Conservation (phyloP, 164 flowering plant genomes). For the Vitis labrusca region DNA sequence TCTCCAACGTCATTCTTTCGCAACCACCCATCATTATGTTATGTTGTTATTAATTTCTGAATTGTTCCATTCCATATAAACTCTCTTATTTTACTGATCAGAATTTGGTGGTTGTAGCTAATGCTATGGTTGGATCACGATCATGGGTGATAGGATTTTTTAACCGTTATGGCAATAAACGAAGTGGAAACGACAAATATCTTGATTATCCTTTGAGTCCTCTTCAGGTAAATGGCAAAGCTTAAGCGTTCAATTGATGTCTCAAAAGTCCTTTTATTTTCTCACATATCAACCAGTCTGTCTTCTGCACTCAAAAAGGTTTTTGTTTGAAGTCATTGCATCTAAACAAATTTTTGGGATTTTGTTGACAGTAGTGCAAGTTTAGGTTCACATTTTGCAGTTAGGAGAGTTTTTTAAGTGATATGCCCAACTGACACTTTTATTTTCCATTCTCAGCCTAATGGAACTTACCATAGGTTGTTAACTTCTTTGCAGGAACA, state of each 20-base stretch:
- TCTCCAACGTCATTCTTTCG: no score
- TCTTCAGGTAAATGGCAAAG: conserved; percentile 52
- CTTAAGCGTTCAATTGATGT: neutral
- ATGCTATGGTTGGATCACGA: conserved; percentile 97
- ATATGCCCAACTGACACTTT: no score
- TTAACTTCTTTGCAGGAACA: conserved; percentile 50
- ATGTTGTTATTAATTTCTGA: neutral
- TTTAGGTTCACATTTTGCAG: neutral
- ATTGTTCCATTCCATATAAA: neutral
- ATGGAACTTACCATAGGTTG: neutral
- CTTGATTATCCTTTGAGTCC: conserved; percentile 56
- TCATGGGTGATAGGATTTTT: conserved; percentile 84
- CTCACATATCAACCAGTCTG: neutral
- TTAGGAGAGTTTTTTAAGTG: no score
- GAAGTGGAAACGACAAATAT: conserved; percentile 32
- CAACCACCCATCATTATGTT: neutral
- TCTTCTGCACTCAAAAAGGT: neutral
- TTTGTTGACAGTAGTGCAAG: neutral
- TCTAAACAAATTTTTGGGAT: neutral
- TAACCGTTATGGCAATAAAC: conserved; percentile 53
- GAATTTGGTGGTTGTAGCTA: conserved; percentile 59
- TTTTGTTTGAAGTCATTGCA: neutral
- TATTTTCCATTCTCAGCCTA: neutral
- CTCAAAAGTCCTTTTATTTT: neutral
- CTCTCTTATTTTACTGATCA: conserved; percentile 18